phyloP scores from a whole-genome alignment of 2,329 filamentous ascomycete genomes.

The Aspergillus nomiae region DNA sequence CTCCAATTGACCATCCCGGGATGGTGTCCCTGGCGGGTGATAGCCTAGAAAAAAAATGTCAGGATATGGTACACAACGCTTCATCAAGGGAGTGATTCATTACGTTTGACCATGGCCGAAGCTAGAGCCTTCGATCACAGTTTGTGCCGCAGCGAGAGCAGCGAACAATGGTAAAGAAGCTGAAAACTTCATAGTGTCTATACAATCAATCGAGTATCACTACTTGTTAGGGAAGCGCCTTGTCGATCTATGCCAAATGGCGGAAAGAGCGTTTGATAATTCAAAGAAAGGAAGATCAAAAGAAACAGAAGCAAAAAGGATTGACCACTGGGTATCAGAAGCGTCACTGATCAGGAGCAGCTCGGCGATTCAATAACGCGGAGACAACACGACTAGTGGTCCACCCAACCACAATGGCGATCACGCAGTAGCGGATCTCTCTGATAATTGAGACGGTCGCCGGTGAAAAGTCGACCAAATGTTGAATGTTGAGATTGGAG shows the following conservation, averaged over 20 bases:
- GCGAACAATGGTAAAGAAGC: slow-evolving; percentile 48
- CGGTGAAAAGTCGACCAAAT: slow-evolving; percentile 54
- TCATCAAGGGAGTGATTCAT: slow-evolving; percentile 12
- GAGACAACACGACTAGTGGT: slow-evolving; percentile 43
- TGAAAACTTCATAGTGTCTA: slow-evolving; percentile 43
- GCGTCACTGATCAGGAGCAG: slow-evolving; percentile 21
- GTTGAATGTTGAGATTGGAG: slow-evolving; percentile 49
- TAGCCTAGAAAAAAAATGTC: slow-evolving; percentile 53
- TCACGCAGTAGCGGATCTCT: slow-evolving; percentile 54
- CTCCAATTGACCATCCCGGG: slow-evolving; percentile 58
- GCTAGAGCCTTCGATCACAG: slow-evolving; percentile 71
- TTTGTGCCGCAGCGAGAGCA: slow-evolving; percentile 61
- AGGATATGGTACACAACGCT: slow-evolving; percentile 8
- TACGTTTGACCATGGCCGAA: slow-evolving; percentile 73
- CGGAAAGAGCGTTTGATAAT: not conserved
- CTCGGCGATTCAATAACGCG: slow-evolving; percentile 29
- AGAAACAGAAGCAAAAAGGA: slow-evolving; percentile 8
- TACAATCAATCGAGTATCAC: slow-evolving; percentile 18
- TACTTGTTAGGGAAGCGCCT: not conserved
- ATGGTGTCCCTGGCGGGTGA: slow-evolving; percentile 56
- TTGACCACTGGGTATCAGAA: slow-evolving; percentile 16
- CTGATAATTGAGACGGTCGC: slow-evolving; percentile 52
- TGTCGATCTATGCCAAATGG: not conserved
- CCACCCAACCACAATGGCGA: slow-evolving; percentile 53
- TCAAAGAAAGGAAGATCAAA: not conserved